Evolutionary conservation across 1,284 basidiomycete species (phyloP).

Genomic region (Microbotryum violaceum): DNA sequence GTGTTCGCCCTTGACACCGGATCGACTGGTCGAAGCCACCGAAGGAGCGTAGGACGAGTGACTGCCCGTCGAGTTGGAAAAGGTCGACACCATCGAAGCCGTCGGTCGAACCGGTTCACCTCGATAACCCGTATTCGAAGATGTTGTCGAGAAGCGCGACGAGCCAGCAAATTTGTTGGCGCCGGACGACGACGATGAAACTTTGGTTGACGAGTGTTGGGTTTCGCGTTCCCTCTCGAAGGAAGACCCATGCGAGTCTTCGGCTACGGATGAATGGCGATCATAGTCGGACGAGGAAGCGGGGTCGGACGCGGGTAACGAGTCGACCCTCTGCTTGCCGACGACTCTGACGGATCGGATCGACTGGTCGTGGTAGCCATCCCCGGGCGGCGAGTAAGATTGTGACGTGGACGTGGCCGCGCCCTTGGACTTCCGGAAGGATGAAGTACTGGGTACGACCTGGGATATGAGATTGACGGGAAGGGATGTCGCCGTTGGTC

Average conservation of each 20-base stretch:
- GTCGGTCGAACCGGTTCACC: not conserved
- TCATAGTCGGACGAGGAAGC: not conserved
- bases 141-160: not conserved
- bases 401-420: not conserved
- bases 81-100: not conserved
- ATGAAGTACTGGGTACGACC: not conserved
- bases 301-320: slow-evolving; percentile 2
- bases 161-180: not conserved
- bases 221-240: not conserved
- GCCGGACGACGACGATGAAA: not conserved
- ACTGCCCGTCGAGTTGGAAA: not conserved
- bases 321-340: not conserved
- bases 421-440: not conserved
- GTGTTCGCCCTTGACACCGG: slow-evolving; percentile 14
- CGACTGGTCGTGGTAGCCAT: slow-evolving; percentile 7
- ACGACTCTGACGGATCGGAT: slow-evolving; percentile 17
- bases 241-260: not conserved
- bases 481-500: slow-evolving; percentile 3
- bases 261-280: not conserved
- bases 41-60: slow-evolving; percentile 6
- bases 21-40: slow-evolving; percentile 3
- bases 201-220: slow-evolving; percentile 1
- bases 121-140: not conserved
- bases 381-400: not conserved
- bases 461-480: slow-evolving; percentile 2